Conservation (phyloP, 2,329 filamentous ascomycete genomes). For the Magnaporthiopsis poae region DNA sequence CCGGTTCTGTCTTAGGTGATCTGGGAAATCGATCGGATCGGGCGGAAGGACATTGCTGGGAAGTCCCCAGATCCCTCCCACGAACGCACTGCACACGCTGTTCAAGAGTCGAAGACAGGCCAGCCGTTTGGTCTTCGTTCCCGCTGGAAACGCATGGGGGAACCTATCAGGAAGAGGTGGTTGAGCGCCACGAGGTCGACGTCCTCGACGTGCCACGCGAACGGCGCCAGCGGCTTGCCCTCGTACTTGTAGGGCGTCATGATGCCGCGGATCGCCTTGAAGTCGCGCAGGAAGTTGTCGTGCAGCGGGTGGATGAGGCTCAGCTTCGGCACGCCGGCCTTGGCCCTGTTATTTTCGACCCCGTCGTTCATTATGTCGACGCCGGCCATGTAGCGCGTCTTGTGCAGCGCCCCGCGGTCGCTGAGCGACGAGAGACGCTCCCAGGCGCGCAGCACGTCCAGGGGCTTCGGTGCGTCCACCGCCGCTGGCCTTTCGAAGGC, state of each 20-base stretch:
- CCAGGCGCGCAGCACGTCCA: neutral
- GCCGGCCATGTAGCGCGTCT: slow-evolving; percentile 5
- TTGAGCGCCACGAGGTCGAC: neutral
- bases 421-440: neutral
- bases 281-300: slow-evolving; percentile 3
- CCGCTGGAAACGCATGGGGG: too few species aligned
- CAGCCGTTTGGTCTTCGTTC: too few species aligned
- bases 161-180: slow-evolving; percentile 3
- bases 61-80: too few species aligned
- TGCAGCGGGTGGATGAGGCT: slow-evolving; percentile 1
- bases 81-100: too few species aligned
- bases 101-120: too few species aligned
- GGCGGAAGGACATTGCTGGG: too few species aligned
- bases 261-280: slow-evolving; percentile 1
- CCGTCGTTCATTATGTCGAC: neutral
- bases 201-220: slow-evolving; percentile 8
- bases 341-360: neutral
- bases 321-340: neutral
- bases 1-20: too few species aligned
- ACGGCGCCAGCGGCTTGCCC: slow-evolving; percentile 5
- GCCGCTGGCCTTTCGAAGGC: neutral
- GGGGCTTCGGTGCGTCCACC: too few species aligned
- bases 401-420: neutral
- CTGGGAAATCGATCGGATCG: too few species aligned
- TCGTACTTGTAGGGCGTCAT: slow-evolving; percentile 6